Base-by-base conservation (phyloP, 2,329 filamentous ascomycete genomes). In the Pestalotiopsis sp. region DNA sequence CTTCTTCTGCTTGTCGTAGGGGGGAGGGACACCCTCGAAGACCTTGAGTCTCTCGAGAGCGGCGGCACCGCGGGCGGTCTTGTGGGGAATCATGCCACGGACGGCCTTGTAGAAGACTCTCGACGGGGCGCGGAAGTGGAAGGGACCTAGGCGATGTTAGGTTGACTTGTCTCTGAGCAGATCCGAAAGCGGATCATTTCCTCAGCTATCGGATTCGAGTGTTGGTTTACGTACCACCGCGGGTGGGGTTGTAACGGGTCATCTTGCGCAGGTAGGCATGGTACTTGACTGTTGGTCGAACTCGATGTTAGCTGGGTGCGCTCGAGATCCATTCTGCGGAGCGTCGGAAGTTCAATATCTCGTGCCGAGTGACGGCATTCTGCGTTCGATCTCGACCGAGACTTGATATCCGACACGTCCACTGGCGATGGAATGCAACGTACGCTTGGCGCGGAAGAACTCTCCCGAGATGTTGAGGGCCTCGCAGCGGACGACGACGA, bases 101-200 rank as follows among this genome's bases (percentile, higher is more conserved):
- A 99, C 94, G 83, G 96, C 94, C 93, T 98, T 97, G 93, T 98
- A 99, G 92, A 99, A 97, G 90, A 99, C 98, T 87, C 97, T 93
- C 80, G 95, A 97, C 74, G 96, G 96, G 79, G 95, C 94, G 84
- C 96, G 96, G 94, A 98, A 98, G 89, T 99, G 96, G 94, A 98
- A 99, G 86, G 96, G 96, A 89, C 95, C 92, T 94, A 80, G 70
- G 68, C 63, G 67, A 70, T 66, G 78, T 83, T 75, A 81, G 79
- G 78, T 36, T 59, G 45, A 27, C 31, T 17, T 49, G 20, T 60
- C 41, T 38, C 31, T 36, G 17, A 27, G 45, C n/a, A 14, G 12
- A 36, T 20, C 60, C 20, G 31, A 58, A 4, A 41, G 23, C 63
- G n/a, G 17, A 17, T 38, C 5, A 31, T 38, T 6, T 27, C 20